These are phyloP conservation scores for Coemansia reversa DNA, from an alignment of 192 early-diverging fungal genomes.

Conservation along the genomic window DNA sequence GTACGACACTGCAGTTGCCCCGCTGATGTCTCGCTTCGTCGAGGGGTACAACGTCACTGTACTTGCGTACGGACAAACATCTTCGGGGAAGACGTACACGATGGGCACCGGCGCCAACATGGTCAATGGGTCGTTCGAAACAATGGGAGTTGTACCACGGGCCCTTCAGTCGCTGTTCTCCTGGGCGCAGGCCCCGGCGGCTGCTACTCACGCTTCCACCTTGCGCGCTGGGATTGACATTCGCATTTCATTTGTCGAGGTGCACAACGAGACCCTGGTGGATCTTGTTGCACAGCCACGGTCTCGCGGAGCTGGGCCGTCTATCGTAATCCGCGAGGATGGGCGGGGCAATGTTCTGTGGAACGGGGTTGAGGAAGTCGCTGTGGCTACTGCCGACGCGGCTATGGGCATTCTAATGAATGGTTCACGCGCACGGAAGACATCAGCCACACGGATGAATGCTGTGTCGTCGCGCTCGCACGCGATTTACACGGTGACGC, in stretches of 20 bases:
- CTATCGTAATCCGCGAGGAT: constrained; percentile 79
- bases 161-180: constrained; percentile 66
- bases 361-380: constrained; percentile 78
- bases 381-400: constrained; percentile 66
- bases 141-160: constrained; percentile 67
- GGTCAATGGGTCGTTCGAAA: no score
- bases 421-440: constrained; percentile 78
- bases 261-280: constrained; percentile 97
- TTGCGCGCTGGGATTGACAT: constrained; percentile 15
- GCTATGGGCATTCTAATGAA: constrained; percentile 66
- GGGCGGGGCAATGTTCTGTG: constrained; percentile 82
- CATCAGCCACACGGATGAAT: constrained; percentile 96
- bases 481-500: constrained; percentile 91
- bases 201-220: background rate
- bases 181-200: constrained; percentile 10
- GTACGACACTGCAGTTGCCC: constrained; percentile 57
- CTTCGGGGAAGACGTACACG: constrained; percentile 93
- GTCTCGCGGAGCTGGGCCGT: constrained; percentile 57
- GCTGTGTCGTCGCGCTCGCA: constrained; percentile 91
- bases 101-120: constrained; percentile 77
- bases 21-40: constrained; percentile 60
- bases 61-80: no score
- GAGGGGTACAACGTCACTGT: constrained; percentile 94
- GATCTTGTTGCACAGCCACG: constrained; percentile 76
- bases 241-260: no score